Base-by-base conservation (phyloP, 2,329 filamentous ascomycete genomes). In the Colletotrichum lindemuthianum region DNA sequence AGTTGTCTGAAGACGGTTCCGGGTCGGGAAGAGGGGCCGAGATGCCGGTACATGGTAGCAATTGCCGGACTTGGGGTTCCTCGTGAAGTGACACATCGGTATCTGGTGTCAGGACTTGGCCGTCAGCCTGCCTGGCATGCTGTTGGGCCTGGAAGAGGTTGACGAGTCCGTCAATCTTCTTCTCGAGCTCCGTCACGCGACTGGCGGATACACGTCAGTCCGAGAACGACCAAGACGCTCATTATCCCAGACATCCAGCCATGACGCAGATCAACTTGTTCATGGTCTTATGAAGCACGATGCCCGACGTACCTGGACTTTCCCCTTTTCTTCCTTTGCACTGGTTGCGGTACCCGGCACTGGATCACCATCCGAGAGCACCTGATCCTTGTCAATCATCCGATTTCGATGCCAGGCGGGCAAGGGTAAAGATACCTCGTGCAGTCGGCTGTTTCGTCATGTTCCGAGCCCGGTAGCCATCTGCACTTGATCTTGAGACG, bases 121-220 rank as follows among this genome's bases (percentile, higher is more conserved):
- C 7, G 9, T 47, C 39, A 4, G 7, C 44, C 8, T 37, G 16
- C 39, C 55, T 41, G 4, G 44, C 0, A 4, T 72, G 71, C 16
- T 74, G 72, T 50, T 69, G 74, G 12, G 72, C 72, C 6, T 75
- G 73, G 8, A 79, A 71, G 6, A 79, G 71, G 4, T 74, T 77
- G 52, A 79, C 74, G 24, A 79, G 73, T 43, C 75, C 75, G n/a
- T 79, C 77, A 36, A 79, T 77, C 64, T 78, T 79, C 55, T 76
- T 72, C 57, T 79, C 77, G 2, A 79, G 49, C 43, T 77, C 75
- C 6, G 74, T 76, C 2, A 79, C 77, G 10, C 76, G 73, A 7
- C 77, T 79, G 8, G 11, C 6, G 13, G 6, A 13, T 2, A 13
- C 8, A 43, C 9, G 43, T 60, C 44, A 67, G 37, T 57, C 51